phyloP scores from a whole-genome alignment of 2,329 filamentous ascomycete species.

The Cadophora luteo-olivacea region DNA sequence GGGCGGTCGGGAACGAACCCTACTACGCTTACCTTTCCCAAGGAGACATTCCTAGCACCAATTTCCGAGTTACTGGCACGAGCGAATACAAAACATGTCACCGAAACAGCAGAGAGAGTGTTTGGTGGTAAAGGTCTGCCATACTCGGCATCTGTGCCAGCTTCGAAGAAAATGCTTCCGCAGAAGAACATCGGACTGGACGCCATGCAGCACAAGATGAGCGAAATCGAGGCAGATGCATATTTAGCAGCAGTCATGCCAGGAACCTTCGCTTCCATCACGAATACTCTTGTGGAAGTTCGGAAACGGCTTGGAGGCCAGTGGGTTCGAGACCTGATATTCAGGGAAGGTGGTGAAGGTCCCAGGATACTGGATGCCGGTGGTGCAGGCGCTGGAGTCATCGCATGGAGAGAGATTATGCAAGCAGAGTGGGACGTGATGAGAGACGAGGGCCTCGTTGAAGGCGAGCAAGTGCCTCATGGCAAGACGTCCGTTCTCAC shows the following conservation, averaged over 20 bases:
- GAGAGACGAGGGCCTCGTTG: constrained; percentile 55
- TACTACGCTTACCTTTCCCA: constrained; percentile 76
- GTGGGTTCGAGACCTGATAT: constrained; percentile 72
- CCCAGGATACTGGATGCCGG: constrained; percentile 77
- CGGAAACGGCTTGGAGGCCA: constrained; percentile 73
- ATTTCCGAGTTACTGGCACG: constrained; percentile 72
- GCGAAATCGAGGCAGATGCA: constrained; percentile 76
- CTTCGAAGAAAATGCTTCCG: constrained; percentile 57
- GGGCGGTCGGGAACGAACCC: constrained; percentile 80
- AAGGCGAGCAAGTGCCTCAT: constrained; percentile 58
- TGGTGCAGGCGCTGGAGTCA: constrained; percentile 72
- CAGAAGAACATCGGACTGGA: constrained; percentile 71
- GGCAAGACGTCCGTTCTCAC: constrained; percentile 84
- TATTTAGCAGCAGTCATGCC: constrained; percentile 75
- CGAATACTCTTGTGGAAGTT: constrained; percentile 74
- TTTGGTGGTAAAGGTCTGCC: constrained; percentile 83
- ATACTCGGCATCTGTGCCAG: constrained; percentile 75
- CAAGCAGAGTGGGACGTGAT: constrained; percentile 82
- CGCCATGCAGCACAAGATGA: constrained; percentile 70
- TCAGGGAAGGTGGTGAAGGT: constrained; percentile 58
- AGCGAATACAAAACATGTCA: constrained; percentile 76
- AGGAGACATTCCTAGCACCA: constrained; percentile 71
- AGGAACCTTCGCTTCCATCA: constrained; percentile 71
- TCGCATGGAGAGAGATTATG: constrained; percentile 80
- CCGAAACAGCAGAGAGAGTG: constrained; percentile 70